Conservation (phyloP, 1,284 basidiomycete species). For the Trichosporon coremiiforme region DNA sequence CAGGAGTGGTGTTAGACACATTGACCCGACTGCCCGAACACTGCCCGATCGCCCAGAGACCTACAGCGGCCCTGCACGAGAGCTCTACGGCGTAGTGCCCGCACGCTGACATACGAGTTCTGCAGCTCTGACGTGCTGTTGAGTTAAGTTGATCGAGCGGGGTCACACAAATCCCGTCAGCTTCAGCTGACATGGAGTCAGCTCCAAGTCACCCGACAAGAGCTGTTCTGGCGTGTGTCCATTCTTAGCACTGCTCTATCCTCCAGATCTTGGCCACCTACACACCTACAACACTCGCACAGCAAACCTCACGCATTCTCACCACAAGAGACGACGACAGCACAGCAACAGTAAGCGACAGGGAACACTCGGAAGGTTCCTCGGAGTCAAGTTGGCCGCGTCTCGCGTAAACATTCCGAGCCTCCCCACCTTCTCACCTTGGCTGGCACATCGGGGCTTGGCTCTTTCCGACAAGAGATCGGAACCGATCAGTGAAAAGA, state of each 20-base stretch:
- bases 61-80: no score
- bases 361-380: neutral
- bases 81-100: no score
- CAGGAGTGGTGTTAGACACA: no score
- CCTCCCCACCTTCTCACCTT: neutral
- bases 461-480: neutral
- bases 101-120: neutral
- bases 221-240: neutral
- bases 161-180: slow-evolving; percentile 9
- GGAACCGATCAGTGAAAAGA: neutral
- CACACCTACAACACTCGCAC: neutral
- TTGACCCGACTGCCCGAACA: no score
- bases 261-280: no score
- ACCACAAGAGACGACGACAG: neutral
- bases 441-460: neutral
- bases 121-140: neutral
- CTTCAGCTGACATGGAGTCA: neutral
- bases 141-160: neutral
- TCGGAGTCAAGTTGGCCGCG: slow-evolving; percentile 6
- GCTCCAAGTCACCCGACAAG: neutral
- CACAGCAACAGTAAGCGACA: neutral
- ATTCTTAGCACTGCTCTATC: neutral
- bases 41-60: no score
- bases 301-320: neutral
- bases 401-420: slow-evolving; percentile 1